Evolutionary conservation across 257 asterid genomes (phyloP).

Genomic region (Oldenlandia corymbosa): DNA sequence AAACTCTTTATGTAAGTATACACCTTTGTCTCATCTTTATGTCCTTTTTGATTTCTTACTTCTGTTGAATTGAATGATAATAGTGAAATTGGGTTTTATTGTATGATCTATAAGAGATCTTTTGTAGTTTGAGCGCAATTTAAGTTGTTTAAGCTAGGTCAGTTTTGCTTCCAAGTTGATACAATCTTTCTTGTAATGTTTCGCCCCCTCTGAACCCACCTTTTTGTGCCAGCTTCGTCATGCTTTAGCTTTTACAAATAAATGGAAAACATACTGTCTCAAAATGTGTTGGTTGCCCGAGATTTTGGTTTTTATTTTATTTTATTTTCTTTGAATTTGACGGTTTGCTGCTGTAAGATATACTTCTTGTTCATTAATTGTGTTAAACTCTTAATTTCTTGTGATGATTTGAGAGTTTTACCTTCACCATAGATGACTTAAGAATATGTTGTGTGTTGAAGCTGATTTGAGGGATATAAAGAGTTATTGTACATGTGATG

Average conservation of each 20-base stretch:
- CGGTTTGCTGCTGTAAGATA: too few species aligned
- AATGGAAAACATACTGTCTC: too few species aligned
- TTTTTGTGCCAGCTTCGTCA: too few species aligned
- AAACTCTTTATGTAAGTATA: constrained; percentile 58
- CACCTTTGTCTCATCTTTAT: background rate
- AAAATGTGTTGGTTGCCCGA: too few species aligned
- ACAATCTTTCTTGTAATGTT: background rate
- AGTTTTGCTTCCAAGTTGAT: background rate
- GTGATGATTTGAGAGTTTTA: too few species aligned
- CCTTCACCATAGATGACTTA: background rate
- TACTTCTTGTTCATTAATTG: too few species aligned
- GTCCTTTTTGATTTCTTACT: background rate
- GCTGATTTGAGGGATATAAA: background rate
- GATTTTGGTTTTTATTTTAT: too few species aligned
- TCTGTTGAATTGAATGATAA: background rate
- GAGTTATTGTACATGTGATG: background rate
- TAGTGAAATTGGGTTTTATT: background rate
- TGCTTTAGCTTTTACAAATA: background rate
- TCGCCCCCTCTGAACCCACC: too few species aligned
- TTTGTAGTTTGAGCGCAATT: background rate
- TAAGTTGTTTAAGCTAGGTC: background rate
- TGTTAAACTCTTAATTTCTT: too few species aligned
- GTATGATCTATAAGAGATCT: background rate
- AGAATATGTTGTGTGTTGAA: background rate
- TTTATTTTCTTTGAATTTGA: too few species aligned